Evolutionary conservation across 1,284 basidiomycete species (phyloP).

Genomic region (Puccinia coronata): DNA sequence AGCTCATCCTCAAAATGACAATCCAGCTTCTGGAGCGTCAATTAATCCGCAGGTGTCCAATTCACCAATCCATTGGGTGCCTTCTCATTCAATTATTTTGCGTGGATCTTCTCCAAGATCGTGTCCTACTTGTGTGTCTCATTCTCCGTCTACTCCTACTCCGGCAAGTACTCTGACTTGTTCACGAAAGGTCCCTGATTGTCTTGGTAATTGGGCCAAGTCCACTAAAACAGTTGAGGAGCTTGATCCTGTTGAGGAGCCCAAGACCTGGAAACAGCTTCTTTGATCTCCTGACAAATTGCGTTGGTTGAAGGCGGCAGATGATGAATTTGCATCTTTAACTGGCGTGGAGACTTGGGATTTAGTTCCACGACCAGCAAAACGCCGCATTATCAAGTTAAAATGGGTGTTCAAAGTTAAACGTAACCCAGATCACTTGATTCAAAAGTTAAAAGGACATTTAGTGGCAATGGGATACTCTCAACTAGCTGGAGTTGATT

Average conservation of each 20-base stretch:
- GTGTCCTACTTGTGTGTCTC: too few relatives aligned
- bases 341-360: not conserved
- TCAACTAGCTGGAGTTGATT: conserved; percentile 47
- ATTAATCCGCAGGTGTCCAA: too few relatives aligned
- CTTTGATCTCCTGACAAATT: not conserved
- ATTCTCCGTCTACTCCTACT: too few relatives aligned
- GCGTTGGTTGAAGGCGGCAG: not conserved
- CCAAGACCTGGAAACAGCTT: not conserved
- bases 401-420: too few relatives aligned
- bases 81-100: too few relatives aligned
- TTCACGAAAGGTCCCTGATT: not conserved
- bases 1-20: too few relatives aligned
- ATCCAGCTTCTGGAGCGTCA: too few relatives aligned
- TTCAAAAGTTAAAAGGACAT: conserved; percentile 18
- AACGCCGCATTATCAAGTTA: too few relatives aligned
- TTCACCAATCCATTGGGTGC: too few relatives aligned
- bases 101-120: too few relatives aligned
- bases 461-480: too few relatives aligned
- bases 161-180: not conserved
- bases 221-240: not conserved
- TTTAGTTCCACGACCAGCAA: not conserved
- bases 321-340: not conserved
- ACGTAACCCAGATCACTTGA: conserved; percentile 30
- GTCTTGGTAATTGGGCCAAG: too few relatives aligned
- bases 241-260: not conserved